Percentiles rank a stretch among this genome's conserved stretches.
phyloP scores from a whole-genome alignment of 805 yeast species.

The Wickerhamiella musiphila region DNA sequence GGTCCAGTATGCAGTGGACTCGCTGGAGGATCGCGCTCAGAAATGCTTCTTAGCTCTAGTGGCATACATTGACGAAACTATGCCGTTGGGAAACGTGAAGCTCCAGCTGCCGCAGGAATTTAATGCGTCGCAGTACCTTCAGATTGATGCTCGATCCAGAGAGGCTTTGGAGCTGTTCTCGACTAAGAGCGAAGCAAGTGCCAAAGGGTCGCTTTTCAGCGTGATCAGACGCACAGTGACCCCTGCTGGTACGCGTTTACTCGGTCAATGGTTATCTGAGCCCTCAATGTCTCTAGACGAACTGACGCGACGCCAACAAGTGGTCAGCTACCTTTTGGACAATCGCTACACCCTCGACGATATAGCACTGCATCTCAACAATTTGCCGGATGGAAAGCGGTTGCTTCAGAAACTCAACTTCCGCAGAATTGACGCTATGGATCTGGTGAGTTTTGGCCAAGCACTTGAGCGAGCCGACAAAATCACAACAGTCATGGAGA shows the following conservation, averaged over 20 bases:
- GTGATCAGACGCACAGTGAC: conserved; percentile 62
- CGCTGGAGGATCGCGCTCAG: conserved; percentile 24
- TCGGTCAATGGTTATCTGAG: conserved; percentile 65
- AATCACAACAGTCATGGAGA: conserved; percentile 5
- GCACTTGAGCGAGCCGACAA: conserved; percentile 21
- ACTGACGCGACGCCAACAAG: conserved; percentile 37
- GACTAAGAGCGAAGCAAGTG: conserved; percentile 26
- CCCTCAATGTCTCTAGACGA: conserved; percentile 50
- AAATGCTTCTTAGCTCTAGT: conserved; percentile 47
- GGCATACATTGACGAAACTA: conserved; percentile 51
- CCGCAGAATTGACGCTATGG: conserved; percentile 29
- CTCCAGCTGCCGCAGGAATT: conserved; percentile 52
- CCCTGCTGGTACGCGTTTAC: conserved; percentile 60
- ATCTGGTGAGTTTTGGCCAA: conserved; percentile 28
- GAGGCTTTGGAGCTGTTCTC: conserved; percentile 40
- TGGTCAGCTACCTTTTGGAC: conserved; percentile 28
- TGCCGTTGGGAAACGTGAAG: conserved; percentile 49
- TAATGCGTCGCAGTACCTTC: conserved; percentile 36
- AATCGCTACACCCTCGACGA: conserved; percentile 35
- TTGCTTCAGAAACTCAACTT: conserved; percentile 22
- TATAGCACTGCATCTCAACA: conserved; percentile 30
- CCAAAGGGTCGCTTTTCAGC: conserved; percentile 49
- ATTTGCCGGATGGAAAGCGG: conserved; percentile 29
- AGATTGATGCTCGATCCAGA: conserved; percentile 43
- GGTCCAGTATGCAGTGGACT: conserved; percentile 10